Evolutionary conservation across 202 grass and related monocot genomes (phyloP).

Genomic region (Panicum virgatum): DNA sequence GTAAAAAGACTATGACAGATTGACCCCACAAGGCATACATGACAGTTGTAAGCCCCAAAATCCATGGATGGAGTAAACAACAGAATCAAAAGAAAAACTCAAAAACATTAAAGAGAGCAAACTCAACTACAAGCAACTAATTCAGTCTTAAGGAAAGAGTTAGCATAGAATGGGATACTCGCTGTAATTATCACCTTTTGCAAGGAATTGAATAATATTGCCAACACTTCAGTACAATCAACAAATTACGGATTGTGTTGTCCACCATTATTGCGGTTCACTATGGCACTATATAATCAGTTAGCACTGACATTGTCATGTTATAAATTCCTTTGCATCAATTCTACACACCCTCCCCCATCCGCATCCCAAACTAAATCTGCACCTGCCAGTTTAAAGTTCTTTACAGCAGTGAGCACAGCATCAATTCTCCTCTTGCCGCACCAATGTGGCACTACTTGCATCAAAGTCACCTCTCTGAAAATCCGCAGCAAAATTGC

Average conservation of each 20-base stretch:
- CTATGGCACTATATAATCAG: not conserved
- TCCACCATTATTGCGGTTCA: not conserved
- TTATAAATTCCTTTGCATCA: not conserved
- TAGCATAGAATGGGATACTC: not conserved
- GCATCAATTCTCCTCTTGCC: not conserved
- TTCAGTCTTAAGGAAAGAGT: not conserved
- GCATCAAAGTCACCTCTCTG: not conserved
- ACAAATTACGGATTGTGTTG: not conserved
- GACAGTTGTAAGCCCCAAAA: not conserved
- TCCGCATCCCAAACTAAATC: not conserved
- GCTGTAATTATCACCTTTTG: not conserved
- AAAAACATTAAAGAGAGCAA: not conserved
- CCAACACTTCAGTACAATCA: not conserved
- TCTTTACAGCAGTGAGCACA: not conserved
- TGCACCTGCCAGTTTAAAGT: not conserved
- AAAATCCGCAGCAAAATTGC: not conserved
- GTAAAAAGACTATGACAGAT: not conserved
- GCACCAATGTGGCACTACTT: not conserved
- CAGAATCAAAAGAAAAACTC: not conserved
- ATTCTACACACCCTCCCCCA: not conserved
- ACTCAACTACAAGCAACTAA: not conserved
- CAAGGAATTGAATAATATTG: not conserved
- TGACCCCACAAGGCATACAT: not conserved
- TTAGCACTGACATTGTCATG: not conserved
- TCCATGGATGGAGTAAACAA: not conserved